Evolutionary conservation across 805 yeast genomes (phyloP), one percentile per base, ranked within the genome.

Genomic region (Maudiozyma turicensis): DNA sequence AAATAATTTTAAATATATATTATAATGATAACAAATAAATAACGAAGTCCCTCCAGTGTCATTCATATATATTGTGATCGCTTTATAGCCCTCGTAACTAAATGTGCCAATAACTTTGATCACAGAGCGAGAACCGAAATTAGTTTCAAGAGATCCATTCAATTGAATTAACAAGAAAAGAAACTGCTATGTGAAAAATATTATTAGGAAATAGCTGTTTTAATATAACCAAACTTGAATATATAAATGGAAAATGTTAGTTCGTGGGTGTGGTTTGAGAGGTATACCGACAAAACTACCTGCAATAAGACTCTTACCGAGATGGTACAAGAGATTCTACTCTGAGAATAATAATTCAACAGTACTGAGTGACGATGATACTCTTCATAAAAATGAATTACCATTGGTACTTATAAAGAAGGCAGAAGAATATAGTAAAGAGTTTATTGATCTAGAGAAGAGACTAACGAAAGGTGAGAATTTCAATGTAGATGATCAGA

Each of bases 331-430:
- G 6, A 35, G 38, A 35, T 35, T 5, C 15, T 15, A 35, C 13
- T 9, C 38, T 6, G 15, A 9, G 6, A 8, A 6, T n/a, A 35
- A 2, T 8, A 8, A 35, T 13, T 5, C 6, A 35, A 35, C 38
- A 9, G 13, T 13, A 7, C 20, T 13, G 9, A 35, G 15, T 13
- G 26, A 20, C 26, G 26, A 20, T 20, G 38, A 35, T n/a, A 13
- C 38, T 7, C 14, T 13, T 8, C 38, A 35, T 8, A 35, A 15
- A 9, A 50, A 49, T n/a, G 64, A 61, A 34, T 61, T 77, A 9
- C 85, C 81, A 50, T 81, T 84, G 0, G 66, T 76, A 0, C 58
- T 82, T 10, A 50, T 77, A 29, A 58, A 72, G 46, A 72, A 77
- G 56, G 82, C 86, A 0, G 65, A 66, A 13, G 45, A 58, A 6